Base-by-base conservation (phyloP, 345 rosid genomes). In the Rhodomyrtus tomentosa region DNA sequence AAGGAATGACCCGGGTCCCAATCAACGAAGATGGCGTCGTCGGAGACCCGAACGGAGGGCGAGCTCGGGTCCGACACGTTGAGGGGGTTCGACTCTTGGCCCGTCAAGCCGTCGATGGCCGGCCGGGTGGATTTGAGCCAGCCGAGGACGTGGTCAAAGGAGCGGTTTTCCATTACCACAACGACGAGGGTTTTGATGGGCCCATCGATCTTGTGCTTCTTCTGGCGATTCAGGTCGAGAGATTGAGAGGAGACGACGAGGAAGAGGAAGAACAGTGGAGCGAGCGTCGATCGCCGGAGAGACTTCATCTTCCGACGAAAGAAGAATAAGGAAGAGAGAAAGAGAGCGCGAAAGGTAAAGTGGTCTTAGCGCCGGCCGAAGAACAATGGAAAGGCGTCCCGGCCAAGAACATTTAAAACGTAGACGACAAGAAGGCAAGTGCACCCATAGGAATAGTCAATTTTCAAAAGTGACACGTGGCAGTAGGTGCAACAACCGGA, bases 1-100 rank as follows among this genome's bases (percentile, higher is more conserved):
- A 95, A 94, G 1, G 99, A 98, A 87, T 98, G 99, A 12, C 99
- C 99, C 29, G 99, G 99, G 92, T 98, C 99, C 86, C 94, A 94
- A 86, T 98, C 98, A 1, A 98, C 87, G 90, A 94, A 98, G 38
- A 92, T 22, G 4, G 99, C 98, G 49, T 98, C 98, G 84, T 94
- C 90, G 10, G 98, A 81, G 54, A 96, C 99, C 84, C 76, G 91
- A 8, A 96, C 89, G 40, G 87, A 80, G 7, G 85, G 53, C 10
- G 99, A 95, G 36, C 87, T 74, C 0, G 95, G 93, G 86, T 98
- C 98, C 55, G 95, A 87, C 20, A 86, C 91, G 87, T 92, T 88
- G 56, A 94, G 56, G 7, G 87, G 88, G 83, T 95, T 98, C 3
- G 93, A 95, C 62, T 98, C 99, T 6, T 83, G 27, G 14, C 99